Evolutionary conservation across 1,139 yeast genomes (phyloP), one percentile per base, ranked within the genome.

Genomic region (Kluyveromyces sp.): DNA sequence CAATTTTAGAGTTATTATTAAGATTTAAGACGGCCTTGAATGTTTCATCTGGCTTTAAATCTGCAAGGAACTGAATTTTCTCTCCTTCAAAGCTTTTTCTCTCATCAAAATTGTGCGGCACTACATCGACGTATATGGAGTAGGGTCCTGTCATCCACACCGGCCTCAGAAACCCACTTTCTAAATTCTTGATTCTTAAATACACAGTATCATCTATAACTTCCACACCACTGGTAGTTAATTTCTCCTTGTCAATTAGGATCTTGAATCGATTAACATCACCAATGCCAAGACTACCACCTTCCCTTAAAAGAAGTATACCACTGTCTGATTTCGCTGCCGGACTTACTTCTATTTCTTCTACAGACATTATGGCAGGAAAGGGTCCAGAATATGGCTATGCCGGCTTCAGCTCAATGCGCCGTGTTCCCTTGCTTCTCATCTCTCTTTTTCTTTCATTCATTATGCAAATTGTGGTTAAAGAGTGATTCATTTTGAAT

Each of bases 71-170:
- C 36, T 65, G 67, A 8, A 69, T 56, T 29, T 67, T 70, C 35
- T 65, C 65, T 7, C 72, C 73, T 1, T 48, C 51, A 43, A 59
- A 59, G 46, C 68, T 66, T 44, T 54, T 50, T 43, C 61, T 53
- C 28, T 63, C 68, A 47, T 70, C 57, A 56, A 73, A 80, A 50
- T 75, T 73, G 53, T 60, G 55, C 0, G 85, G 85, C 7, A 79
- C 69, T 3, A 79, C 76, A 60, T 79, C 84, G 48, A 79, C 72
- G 53, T 80, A 80, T 27, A 79, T 61, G 3, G 78, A 69, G 54
- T 78, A 79, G 0, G 86, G 86, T 0, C 86, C 85, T 33, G 77
- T 74, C 32, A 79, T 56, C 53, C 78, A 81, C 34, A 79, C 68
- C 2, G 85, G 81, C 41, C 82, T 60, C 26, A 79, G 66, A 5